phyloP scores from a whole-genome alignment of 305 asterid species.

The Fraxinus sp. region DNA sequence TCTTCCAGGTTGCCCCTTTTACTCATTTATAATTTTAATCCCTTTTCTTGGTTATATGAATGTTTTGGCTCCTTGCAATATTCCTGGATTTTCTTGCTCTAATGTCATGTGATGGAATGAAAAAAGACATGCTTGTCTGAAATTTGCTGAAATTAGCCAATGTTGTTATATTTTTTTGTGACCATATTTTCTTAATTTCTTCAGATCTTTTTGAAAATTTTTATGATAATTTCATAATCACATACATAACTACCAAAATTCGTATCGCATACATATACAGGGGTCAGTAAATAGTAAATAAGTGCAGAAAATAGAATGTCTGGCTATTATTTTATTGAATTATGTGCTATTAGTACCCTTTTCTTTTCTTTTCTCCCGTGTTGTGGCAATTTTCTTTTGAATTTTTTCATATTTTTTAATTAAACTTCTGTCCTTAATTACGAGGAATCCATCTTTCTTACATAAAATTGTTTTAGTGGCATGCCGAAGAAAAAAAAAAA shows the following conservation, averaged over 20 bases:
- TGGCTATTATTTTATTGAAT: not conserved
- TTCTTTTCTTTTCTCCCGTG: not conserved
- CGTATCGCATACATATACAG: not conserved
- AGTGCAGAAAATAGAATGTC: not conserved
- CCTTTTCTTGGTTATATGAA: not conserved
- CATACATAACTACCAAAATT: not conserved
- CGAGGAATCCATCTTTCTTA: not conserved
- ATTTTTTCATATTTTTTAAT: not conserved
- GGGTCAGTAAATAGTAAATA: not conserved
- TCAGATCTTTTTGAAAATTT: not conserved
- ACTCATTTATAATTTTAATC: not conserved
- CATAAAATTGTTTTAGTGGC: not conserved
- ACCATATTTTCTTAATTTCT: not conserved
- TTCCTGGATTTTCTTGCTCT: not conserved
- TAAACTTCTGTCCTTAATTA: not conserved
- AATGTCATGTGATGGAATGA: not conserved
- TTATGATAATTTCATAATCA: not conserved
- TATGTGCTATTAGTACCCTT: not conserved
- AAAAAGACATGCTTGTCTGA: not conserved
- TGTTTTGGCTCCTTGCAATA: not conserved
- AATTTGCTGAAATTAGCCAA: not conserved
- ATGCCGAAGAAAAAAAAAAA: not conserved
- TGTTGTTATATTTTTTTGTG: not conserved
- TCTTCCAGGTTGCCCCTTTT: conserved; percentile 29
- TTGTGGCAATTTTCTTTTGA: not conserved